Conservation (phyloP, 345 rosid species). For the rapeseed (Brassica napus) region DNA sequence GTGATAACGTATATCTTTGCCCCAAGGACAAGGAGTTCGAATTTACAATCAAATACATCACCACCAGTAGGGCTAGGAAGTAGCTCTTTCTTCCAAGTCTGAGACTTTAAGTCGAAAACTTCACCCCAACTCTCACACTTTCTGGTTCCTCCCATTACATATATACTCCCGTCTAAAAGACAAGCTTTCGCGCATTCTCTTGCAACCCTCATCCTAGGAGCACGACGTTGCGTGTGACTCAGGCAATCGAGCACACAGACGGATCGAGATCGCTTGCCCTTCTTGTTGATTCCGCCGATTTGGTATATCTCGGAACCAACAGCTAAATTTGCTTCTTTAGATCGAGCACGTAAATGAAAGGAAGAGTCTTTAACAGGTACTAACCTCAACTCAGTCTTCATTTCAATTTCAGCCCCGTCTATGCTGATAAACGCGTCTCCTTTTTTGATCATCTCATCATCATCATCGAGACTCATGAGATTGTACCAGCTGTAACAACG, state of each 20-base stretch:
- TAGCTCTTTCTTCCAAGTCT: conserved; percentile 4
- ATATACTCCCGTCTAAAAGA: conserved; percentile 50
- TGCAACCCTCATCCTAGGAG: conserved; percentile 42
- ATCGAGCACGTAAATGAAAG: background rate
- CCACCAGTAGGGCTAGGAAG: background rate
- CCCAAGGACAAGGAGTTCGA: background rate
- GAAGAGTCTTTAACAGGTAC: background rate
- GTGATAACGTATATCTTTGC: background rate
- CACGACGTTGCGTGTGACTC: background rate
- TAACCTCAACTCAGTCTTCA: background rate
- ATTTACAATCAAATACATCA: background rate
- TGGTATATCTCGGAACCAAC: conserved; percentile 51
- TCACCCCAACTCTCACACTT: background rate
- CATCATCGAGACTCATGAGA: conserved; percentile 1
- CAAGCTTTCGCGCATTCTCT: conserved; percentile 59
- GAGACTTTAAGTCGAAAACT: conserved; percentile 18
- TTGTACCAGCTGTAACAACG: background rate
- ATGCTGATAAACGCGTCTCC: background rate
- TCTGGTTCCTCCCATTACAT: conserved; percentile 39
- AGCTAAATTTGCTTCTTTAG: conserved; percentile 30
- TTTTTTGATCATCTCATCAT: background rate
- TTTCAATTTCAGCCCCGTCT: background rate
- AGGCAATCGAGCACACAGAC: background rate
- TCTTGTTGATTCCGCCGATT: conserved; percentile 47
- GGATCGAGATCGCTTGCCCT: background rate